Conservation (phyloP, 2,329 filamentous ascomycete genomes). For the Hansfordia pulvinata region DNA sequence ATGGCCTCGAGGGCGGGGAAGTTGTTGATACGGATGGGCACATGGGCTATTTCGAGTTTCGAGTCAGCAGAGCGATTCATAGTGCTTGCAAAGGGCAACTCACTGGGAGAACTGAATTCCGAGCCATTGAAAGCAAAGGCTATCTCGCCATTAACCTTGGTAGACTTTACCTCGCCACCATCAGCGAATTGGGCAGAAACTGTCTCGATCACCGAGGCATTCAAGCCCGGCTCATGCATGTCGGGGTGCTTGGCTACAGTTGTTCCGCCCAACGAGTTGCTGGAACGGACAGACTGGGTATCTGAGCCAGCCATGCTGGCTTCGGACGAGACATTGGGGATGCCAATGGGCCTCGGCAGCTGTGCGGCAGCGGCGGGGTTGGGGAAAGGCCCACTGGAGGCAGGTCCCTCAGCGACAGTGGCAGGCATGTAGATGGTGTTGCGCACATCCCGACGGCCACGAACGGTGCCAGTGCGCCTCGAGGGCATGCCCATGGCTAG, state of each 20-base stretch:
- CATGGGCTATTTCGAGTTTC: conserved; percentile 26
- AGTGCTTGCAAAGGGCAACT: conserved; percentile 22
- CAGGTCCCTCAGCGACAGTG: conserved; percentile 14
- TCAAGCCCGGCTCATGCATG: conserved; percentile 64
- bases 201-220: conserved; percentile 81
- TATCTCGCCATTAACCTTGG: conserved; percentile 74
- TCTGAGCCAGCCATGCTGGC: conserved; percentile 56
- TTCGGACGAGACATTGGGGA: conserved; percentile 48
- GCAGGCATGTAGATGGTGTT: conserved; percentile 75
- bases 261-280: conserved; percentile 60
- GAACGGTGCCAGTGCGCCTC: conserved; percentile 60
- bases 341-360: conserved; percentile 28
- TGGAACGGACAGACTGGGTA: conserved; percentile 82
- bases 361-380: conserved; percentile 22
- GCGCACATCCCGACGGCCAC: conserved; percentile 80
- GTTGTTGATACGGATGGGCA: conserved; percentile 75
- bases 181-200: conserved; percentile 76
- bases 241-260: conserved; percentile 70
- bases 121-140: conserved; percentile 66
- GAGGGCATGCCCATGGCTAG: conserved; percentile 50
- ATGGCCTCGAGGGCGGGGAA: conserved; percentile 83
- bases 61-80: conserved; percentile 1
- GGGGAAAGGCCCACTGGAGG: conserved; percentile 18
- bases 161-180: conserved; percentile 54
- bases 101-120: conserved; percentile 34